Conservation (phyloP, 805 yeast genomes). For the Lipomyces lipofer region DNA sequence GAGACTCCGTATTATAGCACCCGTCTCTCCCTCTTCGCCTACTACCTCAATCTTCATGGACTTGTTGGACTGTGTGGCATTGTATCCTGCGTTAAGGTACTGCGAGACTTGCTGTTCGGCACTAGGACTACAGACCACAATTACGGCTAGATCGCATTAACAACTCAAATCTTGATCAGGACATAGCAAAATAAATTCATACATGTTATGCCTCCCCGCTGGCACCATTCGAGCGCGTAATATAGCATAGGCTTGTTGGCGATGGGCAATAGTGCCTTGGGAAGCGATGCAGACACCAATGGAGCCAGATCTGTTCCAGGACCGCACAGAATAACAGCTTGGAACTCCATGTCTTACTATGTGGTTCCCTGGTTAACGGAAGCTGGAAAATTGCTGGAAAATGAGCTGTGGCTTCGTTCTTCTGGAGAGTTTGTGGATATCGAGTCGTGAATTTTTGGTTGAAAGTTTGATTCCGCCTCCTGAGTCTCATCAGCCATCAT, state of each 20-base stretch:
- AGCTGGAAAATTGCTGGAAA: too few species aligned
- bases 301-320: conserved; percentile 74
- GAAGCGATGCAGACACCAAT: conserved; percentile 58
- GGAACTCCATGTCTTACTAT: conserved; percentile 69
- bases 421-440: too few species aligned
- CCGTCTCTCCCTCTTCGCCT: conserved; percentile 54
- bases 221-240: conserved; percentile 92
- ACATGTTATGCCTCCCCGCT: conserved; percentile 31
- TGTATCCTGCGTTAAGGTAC: conserved; percentile 30
- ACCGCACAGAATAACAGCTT: conserved; percentile 89
- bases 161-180: background rate
- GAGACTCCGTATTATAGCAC: conserved; percentile 58
- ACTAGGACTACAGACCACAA: conserved; percentile 50
- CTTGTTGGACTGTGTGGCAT: conserved; percentile 19
- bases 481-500: too few species aligned
- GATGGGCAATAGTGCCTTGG: conserved; percentile 86
- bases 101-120: conserved; percentile 49
- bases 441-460: too few species aligned
- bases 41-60: conserved; percentile 62
- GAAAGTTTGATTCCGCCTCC: too few species aligned
- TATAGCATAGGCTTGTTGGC: conserved; percentile 88
- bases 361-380: too few species aligned
- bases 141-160: conserved; percentile 39
- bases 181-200: conserved; percentile 5
- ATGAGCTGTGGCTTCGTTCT: too few species aligned